These are phyloP conservation scores for Sugiyamaella castrensis DNA, from an alignment of 1,139 yeast genomes.

Conservation along the genomic window DNA sequence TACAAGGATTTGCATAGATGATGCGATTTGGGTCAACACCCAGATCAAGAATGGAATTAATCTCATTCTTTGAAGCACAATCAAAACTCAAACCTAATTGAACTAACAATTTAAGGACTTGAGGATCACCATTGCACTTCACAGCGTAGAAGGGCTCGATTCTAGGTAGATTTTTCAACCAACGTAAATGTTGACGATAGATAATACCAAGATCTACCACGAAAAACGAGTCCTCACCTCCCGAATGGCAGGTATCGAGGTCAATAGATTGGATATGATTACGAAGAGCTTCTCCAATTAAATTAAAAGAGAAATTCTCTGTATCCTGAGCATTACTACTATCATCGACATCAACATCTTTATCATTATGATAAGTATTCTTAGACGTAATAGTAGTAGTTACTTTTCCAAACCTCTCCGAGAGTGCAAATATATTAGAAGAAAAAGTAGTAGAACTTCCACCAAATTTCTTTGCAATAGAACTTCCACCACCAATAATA, in stretches of 20 bases:
- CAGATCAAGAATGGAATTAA: slow-evolving; percentile 58
- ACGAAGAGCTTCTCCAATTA: slow-evolving; percentile 29
- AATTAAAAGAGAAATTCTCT: slow-evolving; percentile 19
- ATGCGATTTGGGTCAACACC: slow-evolving; percentile 67
- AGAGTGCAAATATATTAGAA: neutral
- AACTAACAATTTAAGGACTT: slow-evolving; percentile 57
- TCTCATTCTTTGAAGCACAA: slow-evolving; percentile 89
- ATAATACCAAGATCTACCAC: slow-evolving; percentile 83
- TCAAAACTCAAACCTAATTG: slow-evolving; percentile 75
- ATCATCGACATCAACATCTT: slow-evolving; percentile 1
- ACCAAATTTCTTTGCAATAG: neutral
- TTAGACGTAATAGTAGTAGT: neutral
- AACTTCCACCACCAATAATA: slow-evolving; percentile 24
- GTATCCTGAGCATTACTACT: slow-evolving; percentile 3
- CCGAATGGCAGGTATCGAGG: slow-evolving; percentile 62
- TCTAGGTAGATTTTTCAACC: slow-evolving; percentile 66
- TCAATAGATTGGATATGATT: slow-evolving; percentile 44
- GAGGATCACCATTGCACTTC: slow-evolving; percentile 79
- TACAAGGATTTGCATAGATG: slow-evolving; percentile 93
- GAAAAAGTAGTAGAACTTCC: neutral
- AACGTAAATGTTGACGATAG: slow-evolving; percentile 53
- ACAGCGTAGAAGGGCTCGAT: slow-evolving; percentile 89
- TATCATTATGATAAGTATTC: neutral
- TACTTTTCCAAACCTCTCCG: neutral
- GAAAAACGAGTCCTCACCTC: slow-evolving; percentile 83